Evolutionary conservation across 1,284 basidiomycete species (phyloP).

Genomic region (Albatrellus sp.): DNA sequence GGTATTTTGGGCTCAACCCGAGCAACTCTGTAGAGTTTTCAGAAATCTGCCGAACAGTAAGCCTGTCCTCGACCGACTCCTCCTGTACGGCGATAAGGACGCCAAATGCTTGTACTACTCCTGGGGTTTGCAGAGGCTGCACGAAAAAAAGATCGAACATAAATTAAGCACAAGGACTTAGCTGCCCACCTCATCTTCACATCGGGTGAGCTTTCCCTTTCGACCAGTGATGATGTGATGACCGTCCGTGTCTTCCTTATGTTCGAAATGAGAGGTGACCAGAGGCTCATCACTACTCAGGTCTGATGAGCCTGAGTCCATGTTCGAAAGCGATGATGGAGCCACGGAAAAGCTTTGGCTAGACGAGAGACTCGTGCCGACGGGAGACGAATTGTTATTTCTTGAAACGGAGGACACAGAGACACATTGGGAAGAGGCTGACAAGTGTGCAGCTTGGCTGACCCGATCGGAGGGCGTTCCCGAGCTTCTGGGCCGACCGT

Average conservation of each 20-base stretch:
- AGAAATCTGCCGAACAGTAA: conserved; percentile 71
- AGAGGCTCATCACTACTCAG: conserved; percentile 18
- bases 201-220: conserved; percentile 56
- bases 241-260: conserved; percentile 57
- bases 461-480: background rate
- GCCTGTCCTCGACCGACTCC: conserved; percentile 39
- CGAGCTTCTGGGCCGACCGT: background rate
- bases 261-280: conserved; percentile 56
- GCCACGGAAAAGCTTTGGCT: background rate
- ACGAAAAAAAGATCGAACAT: background rate
- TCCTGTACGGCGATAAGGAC: conserved; percentile 72
- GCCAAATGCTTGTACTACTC: conserved; percentile 79
- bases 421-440: too few relatives aligned
- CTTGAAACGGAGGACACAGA: background rate
- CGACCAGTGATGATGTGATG: conserved; percentile 66
- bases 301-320: conserved; percentile 1
- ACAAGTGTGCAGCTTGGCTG: too few relatives aligned
- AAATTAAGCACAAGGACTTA: background rate
- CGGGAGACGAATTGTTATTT: background rate
- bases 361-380: background rate
- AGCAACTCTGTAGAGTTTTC: conserved; percentile 68
- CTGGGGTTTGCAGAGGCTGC: conserved; percentile 75
- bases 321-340: conserved; percentile 4
- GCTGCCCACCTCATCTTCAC: conserved; percentile 67
- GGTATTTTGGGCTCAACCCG: conserved; percentile 65